Conservation (phyloP, 2,329 filamentous ascomycete species). For the Cladophialophora yegresii region DNA sequence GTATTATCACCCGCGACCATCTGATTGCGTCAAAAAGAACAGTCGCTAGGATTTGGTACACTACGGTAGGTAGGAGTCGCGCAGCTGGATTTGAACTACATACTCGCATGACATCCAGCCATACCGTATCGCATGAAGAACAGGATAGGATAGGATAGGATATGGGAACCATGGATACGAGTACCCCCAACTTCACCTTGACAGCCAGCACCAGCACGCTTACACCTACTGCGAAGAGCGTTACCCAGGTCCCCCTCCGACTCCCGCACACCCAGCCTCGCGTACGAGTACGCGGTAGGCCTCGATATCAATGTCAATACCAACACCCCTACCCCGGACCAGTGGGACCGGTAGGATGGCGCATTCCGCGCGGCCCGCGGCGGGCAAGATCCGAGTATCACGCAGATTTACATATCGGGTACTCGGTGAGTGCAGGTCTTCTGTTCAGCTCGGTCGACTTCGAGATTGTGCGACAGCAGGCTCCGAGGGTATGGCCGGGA, state of each 20-base stretch:
- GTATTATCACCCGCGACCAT: too few species aligned
- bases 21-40: too few species aligned
- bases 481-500: background rate
- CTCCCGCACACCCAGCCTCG: background rate
- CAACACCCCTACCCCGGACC: too few species aligned
- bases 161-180: background rate
- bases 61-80: too few species aligned
- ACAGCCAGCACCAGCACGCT: background rate
- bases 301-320: background rate
- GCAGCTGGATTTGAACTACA: too few species aligned
- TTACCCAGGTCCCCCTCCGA: background rate
- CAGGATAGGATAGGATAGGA: too few species aligned
- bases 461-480: background rate
- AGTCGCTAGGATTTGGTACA: too few species aligned
- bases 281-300: background rate
- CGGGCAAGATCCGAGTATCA: background rate
- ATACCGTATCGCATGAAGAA: too few species aligned
- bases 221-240: background rate
- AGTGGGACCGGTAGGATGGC: background rate
- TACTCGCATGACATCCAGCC: too few species aligned
- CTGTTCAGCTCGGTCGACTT: conserved; percentile 6
- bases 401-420: background rate
- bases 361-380: background rate
- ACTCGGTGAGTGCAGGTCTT: background rate
- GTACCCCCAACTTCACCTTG: too few species aligned